phyloP scores from a whole-genome alignment of 371 early-diverging fungal species.

The Zychaea mexicana region DNA sequence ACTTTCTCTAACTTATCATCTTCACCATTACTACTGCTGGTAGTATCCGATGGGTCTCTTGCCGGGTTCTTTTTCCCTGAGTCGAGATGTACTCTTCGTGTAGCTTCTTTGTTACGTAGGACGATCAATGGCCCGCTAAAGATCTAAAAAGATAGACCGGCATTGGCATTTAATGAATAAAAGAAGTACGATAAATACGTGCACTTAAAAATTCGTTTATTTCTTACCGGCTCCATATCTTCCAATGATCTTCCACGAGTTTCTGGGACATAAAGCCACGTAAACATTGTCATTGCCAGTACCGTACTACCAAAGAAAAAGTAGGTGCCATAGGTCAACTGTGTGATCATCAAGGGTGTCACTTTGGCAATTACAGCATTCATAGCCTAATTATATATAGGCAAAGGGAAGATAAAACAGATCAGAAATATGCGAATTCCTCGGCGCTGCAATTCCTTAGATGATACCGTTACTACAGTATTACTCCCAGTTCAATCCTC shows the following conservation, averaged over 20 bases:
- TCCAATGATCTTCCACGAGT: constrained; percentile 67
- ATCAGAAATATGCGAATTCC: too few relatives aligned
- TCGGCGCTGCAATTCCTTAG: too few relatives aligned
- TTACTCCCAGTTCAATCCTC: too few relatives aligned
- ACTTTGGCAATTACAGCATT: constrained; percentile 55
- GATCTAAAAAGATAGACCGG: not conserved
- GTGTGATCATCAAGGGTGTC: constrained; percentile 46
- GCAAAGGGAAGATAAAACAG: too few relatives aligned
- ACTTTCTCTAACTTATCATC: not conserved
- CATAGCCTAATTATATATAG: constrained; percentile 17
- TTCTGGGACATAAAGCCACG: constrained; percentile 59
- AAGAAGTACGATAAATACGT: not conserved
- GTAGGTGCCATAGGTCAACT: constrained; percentile 53
- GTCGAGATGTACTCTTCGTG: not conserved
- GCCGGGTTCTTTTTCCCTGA: not conserved
- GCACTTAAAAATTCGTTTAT: not conserved
- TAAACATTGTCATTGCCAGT: constrained; percentile 48
- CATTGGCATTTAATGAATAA: not conserved
- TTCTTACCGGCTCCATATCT: constrained; percentile 47
- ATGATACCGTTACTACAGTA: too few relatives aligned
- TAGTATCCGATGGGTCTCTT: not conserved
- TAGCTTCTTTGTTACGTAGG: not conserved
- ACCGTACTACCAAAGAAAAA: constrained; percentile 54
- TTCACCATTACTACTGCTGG: not conserved
- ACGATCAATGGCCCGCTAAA: not conserved